Evolutionary conservation across 139 green algal species (phyloP), one percentile per base, ranked within the genome.

Genomic region (Chlamydomonas sphaeroides): DNA sequence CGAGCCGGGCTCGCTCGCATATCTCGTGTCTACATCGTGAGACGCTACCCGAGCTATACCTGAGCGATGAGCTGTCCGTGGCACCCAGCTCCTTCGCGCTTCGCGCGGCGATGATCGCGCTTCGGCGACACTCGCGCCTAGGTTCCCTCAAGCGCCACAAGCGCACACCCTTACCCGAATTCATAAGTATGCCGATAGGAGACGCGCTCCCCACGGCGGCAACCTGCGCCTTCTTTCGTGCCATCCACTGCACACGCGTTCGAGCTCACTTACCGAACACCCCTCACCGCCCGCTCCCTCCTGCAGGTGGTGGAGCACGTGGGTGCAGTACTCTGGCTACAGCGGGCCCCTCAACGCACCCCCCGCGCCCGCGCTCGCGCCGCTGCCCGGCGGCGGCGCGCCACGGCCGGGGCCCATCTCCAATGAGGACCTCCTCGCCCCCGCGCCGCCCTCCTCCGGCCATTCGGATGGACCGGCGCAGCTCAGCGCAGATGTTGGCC

Each of bases 371-470:
- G 53, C 61, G 23, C 61, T 65, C 8, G 41, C 68, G 38, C 72
- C 28, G 39, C 57, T 68, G 17, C 23, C 45, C 2, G 76, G 62
- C 33, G 63, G 62, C 36, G 45, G 65, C 49, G 48, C 20, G 0
- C 65, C 77, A 7, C 63, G 77, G 7, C 88, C 88, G 0, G 88
- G 88, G 5, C 84, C 88, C 57, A 89, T 92, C 39, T 66, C 82
- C 61, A 92, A 76, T 49, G n/a, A 65, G 18, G 84, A 90, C 63
- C 78, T 92, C 4, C 56, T 91, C 65, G 66, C 56, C 5, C 36
- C 36, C 10, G 78, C 26, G 0, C 14, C 14, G 11, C 33, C 7
- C 30, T 11, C 8, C 57, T 8, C 63, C 32, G 49, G 57, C 28
- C 26, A 14, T 28, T 28, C 65, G 35, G 15, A 36, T 3, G 5